These are phyloP conservation scores for Tripterygium wilfordii DNA, from an alignment of 177 flowering plant species.

Conservation along the genomic window DNA sequence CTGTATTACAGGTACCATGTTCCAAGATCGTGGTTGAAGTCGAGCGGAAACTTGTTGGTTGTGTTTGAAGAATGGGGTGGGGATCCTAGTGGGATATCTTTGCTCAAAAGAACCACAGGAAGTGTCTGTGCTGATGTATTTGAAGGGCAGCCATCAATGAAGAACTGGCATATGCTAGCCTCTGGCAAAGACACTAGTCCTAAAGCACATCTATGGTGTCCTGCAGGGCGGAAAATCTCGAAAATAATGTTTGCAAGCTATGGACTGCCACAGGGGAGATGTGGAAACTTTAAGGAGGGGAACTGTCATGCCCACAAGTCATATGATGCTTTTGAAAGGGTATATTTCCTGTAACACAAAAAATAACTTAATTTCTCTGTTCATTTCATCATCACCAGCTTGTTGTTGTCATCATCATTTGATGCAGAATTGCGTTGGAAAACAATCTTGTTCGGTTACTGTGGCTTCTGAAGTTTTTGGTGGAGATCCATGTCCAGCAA, in stretches of 20 bases:
- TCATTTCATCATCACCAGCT: no score
- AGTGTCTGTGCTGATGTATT: slow-evolving; percentile 63
- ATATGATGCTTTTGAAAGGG: slow-evolving; percentile 50
- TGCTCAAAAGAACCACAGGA: slow-evolving; percentile 29
- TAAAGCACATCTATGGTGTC: slow-evolving; percentile 67
- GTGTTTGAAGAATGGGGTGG: slow-evolving; percentile 87
- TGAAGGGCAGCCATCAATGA: slow-evolving; percentile 65
- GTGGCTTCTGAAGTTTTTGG: slow-evolving; percentile 57
- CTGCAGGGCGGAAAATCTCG: slow-evolving; percentile 61
- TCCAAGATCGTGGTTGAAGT: slow-evolving; percentile 71
- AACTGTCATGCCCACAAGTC: slow-evolving; percentile 68
- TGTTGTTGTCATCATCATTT: no score
- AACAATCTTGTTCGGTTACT: slow-evolving; percentile 46
- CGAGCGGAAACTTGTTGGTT: slow-evolving; percentile 53
- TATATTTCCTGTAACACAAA: no score
- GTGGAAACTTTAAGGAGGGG: slow-evolving; percentile 72
- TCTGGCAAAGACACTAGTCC: slow-evolving; percentile 39
- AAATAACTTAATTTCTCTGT: no score
- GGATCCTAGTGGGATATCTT: slow-evolving; percentile 49
- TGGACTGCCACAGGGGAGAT: slow-evolving; percentile 71
- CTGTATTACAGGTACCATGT: slow-evolving; percentile 84
- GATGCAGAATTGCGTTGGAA: slow-evolving; percentile 55
- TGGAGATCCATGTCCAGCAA: slow-evolving; percentile 67
- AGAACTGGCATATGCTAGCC: slow-evolving; percentile 40
- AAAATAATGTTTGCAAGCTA: slow-evolving; percentile 84